Base-by-base conservation (phyloP, 2,329 filamentous ascomycete species). In the Septoria petroselini region DNA sequence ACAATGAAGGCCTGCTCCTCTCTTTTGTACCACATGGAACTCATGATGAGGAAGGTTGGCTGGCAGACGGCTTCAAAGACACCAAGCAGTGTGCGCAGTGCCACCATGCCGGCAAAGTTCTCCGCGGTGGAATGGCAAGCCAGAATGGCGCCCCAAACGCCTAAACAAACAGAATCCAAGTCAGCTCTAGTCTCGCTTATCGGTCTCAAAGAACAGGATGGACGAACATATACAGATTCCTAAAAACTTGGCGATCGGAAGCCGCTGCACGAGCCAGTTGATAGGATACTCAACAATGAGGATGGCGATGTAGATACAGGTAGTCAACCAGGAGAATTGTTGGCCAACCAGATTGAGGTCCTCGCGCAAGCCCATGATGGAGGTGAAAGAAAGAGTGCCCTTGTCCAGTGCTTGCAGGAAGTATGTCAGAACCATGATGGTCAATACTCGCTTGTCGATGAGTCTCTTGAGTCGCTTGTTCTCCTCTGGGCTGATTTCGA, bases 281-380 rank as follows among this genome's bases (percentile, higher is more conserved):
- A 84, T 84, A 0, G 85, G 85, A 62, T 86, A 88, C 65, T 88
- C 85, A 57, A 86, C 84, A 39, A 83, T 68, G 7, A 88, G 71
- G 15, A 87, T 81, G 43, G 80, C 82, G 53, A 88, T 82, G 70
- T 88, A 88, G 57, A 88, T 85, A 73, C 82, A 86, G 9, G 83
- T 86, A 0, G 82, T 85, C 43, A 89, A 72, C 85, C 85, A 88
- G 19, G 76, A 79, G 64, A 83, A 89, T 70, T 87, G 65, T 14
- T 62, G 53, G 25, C 68, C 71, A 3, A 53, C 50, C 3, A 83
- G 66, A n/a, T 71, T 55, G 0, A 76, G 59, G 52, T 76, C 72
- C 4, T 68, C 54, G 7, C 70, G 69, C 41, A 85, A 72, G 21
- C 78, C 78, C 81, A 84, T 84, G 63, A 85, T 83, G 37, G 78